A percentile compares a stretch with the other conserved stretches of the same genome.
Evolutionary conservation across 2,329 filamentous ascomycete genomes (phyloP).

Genomic region (Lachnum nothofagi): DNA sequence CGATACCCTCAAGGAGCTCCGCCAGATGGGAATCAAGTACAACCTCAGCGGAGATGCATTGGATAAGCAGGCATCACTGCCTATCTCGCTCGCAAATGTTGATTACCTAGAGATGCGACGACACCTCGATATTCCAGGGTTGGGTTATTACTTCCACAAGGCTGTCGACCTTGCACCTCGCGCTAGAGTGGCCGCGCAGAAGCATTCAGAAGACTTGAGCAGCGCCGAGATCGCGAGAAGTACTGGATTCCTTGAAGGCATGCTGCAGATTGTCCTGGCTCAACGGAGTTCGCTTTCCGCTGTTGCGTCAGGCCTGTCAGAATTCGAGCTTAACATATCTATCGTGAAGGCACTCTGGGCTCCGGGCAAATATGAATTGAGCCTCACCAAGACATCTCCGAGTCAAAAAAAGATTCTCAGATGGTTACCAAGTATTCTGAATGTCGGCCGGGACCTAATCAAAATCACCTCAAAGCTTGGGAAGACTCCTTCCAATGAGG

Average conservation of each 20-base stretch:
- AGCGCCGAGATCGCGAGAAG: conserved; percentile 73
- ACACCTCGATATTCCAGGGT: conserved; percentile 34
- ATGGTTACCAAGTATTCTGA: conserved; percentile 69
- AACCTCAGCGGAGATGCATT: conserved; percentile 74
- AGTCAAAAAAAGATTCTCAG: conserved; percentile 32
- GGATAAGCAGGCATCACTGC: conserved; percentile 65
- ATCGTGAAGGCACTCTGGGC: conserved; percentile 38
- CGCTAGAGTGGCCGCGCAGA: conserved; percentile 60
- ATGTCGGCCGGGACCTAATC: conserved; percentile 56
- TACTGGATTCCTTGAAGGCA: conserved; percentile 79
- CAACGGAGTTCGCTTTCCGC: conserved; percentile 46
- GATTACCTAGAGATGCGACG: conserved; percentile 33
- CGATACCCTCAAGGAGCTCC: conserved; percentile 75
- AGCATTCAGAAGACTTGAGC: conserved; percentile 81
- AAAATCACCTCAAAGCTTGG: conserved; percentile 64
- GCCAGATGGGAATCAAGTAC: conserved; percentile 82
- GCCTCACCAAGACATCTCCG: conserved; percentile 1
- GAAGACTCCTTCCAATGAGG: conserved; percentile 39
- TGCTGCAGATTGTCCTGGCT: conserved; percentile 60
- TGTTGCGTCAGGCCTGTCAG: conserved; percentile 12
- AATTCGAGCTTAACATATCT: conserved; percentile 21
- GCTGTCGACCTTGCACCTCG: conserved; percentile 67
- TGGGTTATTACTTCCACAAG: conserved; percentile 74
- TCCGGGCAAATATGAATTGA: conserved; percentile 30
- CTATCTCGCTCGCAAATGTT: conserved; percentile 61